phyloP scores from a whole-genome alignment of 768 basidiomycete species.

The Chalciporus chontae region DNA sequence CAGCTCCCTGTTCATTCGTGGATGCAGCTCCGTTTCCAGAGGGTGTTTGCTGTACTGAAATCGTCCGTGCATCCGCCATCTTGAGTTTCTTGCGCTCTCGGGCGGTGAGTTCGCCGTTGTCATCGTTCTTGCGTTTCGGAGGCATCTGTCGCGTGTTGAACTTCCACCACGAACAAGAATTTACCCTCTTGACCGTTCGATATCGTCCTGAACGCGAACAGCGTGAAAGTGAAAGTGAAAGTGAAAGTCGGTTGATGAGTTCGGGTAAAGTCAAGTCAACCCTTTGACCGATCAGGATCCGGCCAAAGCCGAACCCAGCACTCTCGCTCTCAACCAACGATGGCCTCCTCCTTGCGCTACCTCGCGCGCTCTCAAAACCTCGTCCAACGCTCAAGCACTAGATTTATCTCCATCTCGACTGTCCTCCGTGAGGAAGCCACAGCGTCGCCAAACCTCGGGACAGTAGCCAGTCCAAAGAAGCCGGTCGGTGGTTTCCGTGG shows the following conservation, averaged over 20 bases:
- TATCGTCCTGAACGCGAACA: background rate
- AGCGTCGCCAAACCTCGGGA: conserved; percentile 48
- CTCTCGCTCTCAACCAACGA: conserved; percentile 11
- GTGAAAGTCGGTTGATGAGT: background rate
- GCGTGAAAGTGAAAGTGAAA: background rate
- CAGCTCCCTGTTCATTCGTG: conserved; percentile 20
- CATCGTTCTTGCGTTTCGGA: conserved; percentile 39
- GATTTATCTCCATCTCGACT: conserved; percentile 44
- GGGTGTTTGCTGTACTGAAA: conserved; percentile 51
- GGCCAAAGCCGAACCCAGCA: conserved; percentile 21
- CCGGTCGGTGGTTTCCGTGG: conserved; percentile 73
- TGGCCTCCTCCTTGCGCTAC: conserved; percentile 37
- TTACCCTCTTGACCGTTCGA: background rate
- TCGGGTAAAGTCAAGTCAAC: background rate
- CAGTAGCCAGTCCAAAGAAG: conserved; percentile 57
- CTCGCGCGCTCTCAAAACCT: conserved; percentile 18
- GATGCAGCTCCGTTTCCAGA: conserved; percentile 7
- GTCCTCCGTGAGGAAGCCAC: conserved; percentile 41
- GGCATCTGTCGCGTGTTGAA: conserved; percentile 27
- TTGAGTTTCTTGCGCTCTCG: conserved; percentile 71
- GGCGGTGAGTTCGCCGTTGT: conserved; percentile 27
- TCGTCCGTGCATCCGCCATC: conserved; percentile 59
- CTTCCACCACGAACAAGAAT: background rate
- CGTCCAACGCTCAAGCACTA: conserved; percentile 19
- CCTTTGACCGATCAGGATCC: conserved; percentile 1